Percentiles rank a stretch among this genome's conserved stretches.
phyloP scores from a whole-genome alignment of 139 green algal species.

The Limnomonas spitsbergensis region DNA sequence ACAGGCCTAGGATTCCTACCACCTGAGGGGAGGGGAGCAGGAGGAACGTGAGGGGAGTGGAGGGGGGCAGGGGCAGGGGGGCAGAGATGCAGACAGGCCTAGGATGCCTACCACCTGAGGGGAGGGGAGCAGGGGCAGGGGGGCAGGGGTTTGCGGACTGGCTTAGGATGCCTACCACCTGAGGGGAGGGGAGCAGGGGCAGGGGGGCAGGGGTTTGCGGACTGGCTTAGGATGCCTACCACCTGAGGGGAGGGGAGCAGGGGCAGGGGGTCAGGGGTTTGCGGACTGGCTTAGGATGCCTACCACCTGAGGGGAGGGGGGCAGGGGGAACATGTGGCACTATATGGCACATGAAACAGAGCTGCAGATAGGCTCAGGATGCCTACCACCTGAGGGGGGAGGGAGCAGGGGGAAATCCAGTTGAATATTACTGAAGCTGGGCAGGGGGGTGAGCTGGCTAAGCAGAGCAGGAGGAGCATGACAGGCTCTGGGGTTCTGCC shows the following conservation, averaged over 20 bases:
- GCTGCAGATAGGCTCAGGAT: slow-evolving; percentile 57
- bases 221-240: slow-evolving; percentile 62
- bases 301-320: slow-evolving; percentile 61
- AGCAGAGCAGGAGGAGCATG: no score
- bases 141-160: slow-evolving; percentile 62
- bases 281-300: slow-evolving; percentile 59
- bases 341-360: slow-evolving; percentile 49
- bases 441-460: slow-evolving; percentile 39
- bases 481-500: no score
- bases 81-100: slow-evolving; percentile 55
- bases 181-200: no score
- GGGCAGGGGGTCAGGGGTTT: no score
- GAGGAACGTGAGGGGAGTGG: no score
- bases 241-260: slow-evolving; percentile 54
- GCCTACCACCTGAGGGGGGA: slow-evolving; percentile 60
- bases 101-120: slow-evolving; percentile 68
- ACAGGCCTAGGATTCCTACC: slow-evolving; percentile 62
- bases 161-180: slow-evolving; percentile 67
- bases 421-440: no score
- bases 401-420: no score
- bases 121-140: no score
- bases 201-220: no score
- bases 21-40: slow-evolving; percentile 54
- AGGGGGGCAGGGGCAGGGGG: no score
- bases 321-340: slow-evolving; percentile 78